phyloP scores from a whole-genome alignment of 768 basidiomycete genomes.

The Suillus clintonianus region DNA sequence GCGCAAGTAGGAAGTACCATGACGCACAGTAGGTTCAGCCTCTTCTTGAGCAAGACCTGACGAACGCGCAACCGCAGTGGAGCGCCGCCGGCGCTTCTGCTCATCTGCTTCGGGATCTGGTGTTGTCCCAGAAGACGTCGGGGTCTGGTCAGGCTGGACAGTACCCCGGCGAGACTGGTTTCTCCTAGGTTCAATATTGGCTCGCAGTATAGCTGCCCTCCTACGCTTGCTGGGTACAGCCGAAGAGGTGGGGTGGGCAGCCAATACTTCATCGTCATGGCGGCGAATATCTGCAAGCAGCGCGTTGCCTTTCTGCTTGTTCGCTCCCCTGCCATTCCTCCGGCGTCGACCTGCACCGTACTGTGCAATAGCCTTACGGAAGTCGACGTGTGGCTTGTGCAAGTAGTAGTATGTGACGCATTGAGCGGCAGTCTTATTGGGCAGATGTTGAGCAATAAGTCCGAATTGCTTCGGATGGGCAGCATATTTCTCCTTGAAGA shows the following conservation, averaged over 20 bases:
- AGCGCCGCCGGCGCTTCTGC: conserved; percentile 42
- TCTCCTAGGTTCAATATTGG: conserved; percentile 37
- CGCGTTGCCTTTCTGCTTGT: conserved; percentile 81
- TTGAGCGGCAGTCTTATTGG: conserved; percentile 84
- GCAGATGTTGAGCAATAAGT: conserved; percentile 77
- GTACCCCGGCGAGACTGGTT: conserved; percentile 39
- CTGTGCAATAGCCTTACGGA: conserved; percentile 71
- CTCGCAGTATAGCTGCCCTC: conserved; percentile 30
- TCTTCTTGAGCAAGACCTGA: conserved; percentile 33
- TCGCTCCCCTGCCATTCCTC: conserved; percentile 51
- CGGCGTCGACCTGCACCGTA: conserved; percentile 68
- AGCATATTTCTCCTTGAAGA: conserved; percentile 81
- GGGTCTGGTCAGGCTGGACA: conserved; percentile 49
- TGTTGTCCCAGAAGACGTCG: conserved; percentile 46
- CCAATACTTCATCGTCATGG: conserved; percentile 55
- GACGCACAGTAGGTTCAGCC: conserved; percentile 13
- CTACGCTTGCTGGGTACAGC: conserved; percentile 39
- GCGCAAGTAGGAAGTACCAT: not conserved
- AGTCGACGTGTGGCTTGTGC: conserved; percentile 85
- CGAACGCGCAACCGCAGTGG: conserved; percentile 27
- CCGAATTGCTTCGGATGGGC: conserved; percentile 94
- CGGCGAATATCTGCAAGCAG: conserved; percentile 79
- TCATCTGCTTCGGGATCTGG: conserved; percentile 73
- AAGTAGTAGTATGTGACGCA: conserved; percentile 95
- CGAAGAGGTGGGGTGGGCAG: conserved; percentile 26